These are phyloP conservation scores for Colletotrichum paranaense DNA, from an alignment of 2,329 filamentous ascomycete genomes.

Conservation along the genomic window DNA sequence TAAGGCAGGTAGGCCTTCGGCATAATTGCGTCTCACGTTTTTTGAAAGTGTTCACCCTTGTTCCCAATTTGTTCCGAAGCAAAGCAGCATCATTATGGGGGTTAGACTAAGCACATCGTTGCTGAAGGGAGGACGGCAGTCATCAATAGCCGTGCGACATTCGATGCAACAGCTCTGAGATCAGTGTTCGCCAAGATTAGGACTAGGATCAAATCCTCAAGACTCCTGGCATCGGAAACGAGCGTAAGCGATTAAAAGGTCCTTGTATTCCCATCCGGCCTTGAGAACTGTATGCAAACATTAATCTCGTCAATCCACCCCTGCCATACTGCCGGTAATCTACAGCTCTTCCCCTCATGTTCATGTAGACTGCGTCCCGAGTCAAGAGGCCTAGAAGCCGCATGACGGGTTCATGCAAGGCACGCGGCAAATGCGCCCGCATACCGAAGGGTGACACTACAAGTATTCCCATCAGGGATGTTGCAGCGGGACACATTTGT, in stretches of 20 bases:
- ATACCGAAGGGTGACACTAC: background rate
- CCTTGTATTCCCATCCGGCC: slow-evolving; percentile 13
- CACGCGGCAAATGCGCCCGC: background rate
- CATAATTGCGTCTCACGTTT: background rate
- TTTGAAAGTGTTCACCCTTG: background rate
- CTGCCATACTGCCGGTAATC: slow-evolving; percentile 2
- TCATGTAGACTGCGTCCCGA: background rate
- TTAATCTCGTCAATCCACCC: slow-evolving; percentile 20
- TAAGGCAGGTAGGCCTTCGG: background rate
- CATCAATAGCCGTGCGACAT: background rate
- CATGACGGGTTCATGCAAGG: background rate
- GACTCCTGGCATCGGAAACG: background rate
- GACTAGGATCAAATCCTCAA: background rate
- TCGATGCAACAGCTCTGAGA: background rate
- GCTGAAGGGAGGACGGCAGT: background rate
- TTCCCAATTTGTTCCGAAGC: fast-evolving
- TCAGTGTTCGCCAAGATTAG: background rate
- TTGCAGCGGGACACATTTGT: background rate
- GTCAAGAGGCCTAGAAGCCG: slow-evolving; percentile 4
- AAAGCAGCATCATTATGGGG: too few relatives aligned
- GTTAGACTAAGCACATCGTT: background rate
- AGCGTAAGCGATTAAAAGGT: slow-evolving; percentile 8
- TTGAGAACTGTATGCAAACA: slow-evolving; percentile 16
- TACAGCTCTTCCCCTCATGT: slow-evolving; percentile 1
- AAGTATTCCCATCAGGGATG: background rate